phyloP scores from a whole-genome alignment of 176 grass and related monocot genomes.

The Miscanthus lutarioriparius region DNA sequence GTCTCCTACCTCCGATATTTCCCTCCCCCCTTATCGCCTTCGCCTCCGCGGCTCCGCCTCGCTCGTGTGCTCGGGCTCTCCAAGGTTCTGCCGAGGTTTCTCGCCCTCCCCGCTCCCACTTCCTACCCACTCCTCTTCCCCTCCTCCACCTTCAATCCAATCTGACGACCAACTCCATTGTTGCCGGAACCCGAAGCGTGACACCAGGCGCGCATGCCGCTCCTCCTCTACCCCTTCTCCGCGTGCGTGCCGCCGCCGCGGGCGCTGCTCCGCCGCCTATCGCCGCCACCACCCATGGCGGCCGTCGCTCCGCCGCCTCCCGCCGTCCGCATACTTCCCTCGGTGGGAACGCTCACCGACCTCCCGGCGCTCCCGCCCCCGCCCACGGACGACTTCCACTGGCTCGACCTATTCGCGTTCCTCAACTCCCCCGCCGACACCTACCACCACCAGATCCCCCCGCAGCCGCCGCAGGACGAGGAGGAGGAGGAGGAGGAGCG shows the following conservation, averaged over 20 bases:
- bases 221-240: constrained; percentile 48
- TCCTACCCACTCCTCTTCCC: background rate
- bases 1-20: constrained; percentile 43
- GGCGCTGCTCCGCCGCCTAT: constrained; percentile 50
- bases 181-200: background rate
- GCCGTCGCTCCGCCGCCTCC: constrained; percentile 29
- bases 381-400: constrained; percentile 42
- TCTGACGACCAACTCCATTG: constrained; percentile 10
- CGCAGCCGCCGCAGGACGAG: background rate
- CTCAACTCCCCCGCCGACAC: constrained; percentile 52
- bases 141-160: background rate
- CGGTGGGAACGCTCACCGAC: background rate
- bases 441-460: constrained; percentile 42
- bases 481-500: background rate
- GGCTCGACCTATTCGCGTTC: constrained; percentile 66
- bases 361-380: constrained; percentile 28
- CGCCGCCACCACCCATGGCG: constrained; percentile 53
- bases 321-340: background rate
- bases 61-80: background rate
- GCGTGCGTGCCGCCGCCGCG: constrained; percentile 46
- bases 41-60: background rate
- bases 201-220: constrained; percentile 47
- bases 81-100: constrained; percentile 55
- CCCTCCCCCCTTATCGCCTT: constrained; percentile 34
- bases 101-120: background rate